These are phyloP conservation scores for Aspergillus phoenicis DNA, from an alignment of 2,329 filamentous ascomycete species.

Conservation along the genomic window DNA sequence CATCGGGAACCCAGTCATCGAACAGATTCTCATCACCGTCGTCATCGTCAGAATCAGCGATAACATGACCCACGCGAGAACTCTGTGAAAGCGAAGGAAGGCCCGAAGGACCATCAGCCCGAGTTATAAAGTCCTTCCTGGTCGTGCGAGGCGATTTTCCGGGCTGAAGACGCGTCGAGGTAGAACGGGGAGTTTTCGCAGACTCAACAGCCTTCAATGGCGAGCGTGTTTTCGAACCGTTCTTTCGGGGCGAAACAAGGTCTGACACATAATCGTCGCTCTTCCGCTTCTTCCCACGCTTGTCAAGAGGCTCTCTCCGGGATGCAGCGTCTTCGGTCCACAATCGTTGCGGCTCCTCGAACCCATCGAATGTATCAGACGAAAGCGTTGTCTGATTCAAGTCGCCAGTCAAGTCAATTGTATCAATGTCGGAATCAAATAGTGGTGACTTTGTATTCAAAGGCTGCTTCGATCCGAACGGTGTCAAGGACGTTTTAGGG, in stretches of 20 bases:
- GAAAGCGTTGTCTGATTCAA: conserved; percentile 38
- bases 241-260: conserved; percentile 36
- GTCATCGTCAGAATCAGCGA: conserved; percentile 40
- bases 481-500: conserved; percentile 22
- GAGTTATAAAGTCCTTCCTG: conserved; percentile 12
- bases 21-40: conserved; percentile 33
- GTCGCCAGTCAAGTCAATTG: conserved; percentile 50
- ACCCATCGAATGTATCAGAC: conserved; percentile 42
- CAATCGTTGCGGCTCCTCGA: conserved; percentile 45
- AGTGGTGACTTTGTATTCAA: conserved; percentile 21
- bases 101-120: conserved; percentile 12
- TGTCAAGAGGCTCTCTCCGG: conserved; percentile 38
- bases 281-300: conserved; percentile 52
- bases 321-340: conserved; percentile 50
- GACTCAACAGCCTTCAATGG: conserved; percentile 19
- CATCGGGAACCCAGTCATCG: conserved; percentile 27
- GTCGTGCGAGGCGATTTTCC: conserved; percentile 10
- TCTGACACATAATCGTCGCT: conserved; percentile 51
- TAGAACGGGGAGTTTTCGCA: conserved; percentile 4
- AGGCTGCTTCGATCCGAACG: conserved; percentile 21
- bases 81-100: conserved; percentile 5
- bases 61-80: conserved; percentile 23
- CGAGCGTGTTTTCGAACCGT: conserved; percentile 28
- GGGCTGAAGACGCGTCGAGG: background rate
- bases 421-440: conserved; percentile 40